Base-by-base conservation (phyloP, 768 basidiomycete genomes). In the Hygrophorus pudorinus region DNA sequence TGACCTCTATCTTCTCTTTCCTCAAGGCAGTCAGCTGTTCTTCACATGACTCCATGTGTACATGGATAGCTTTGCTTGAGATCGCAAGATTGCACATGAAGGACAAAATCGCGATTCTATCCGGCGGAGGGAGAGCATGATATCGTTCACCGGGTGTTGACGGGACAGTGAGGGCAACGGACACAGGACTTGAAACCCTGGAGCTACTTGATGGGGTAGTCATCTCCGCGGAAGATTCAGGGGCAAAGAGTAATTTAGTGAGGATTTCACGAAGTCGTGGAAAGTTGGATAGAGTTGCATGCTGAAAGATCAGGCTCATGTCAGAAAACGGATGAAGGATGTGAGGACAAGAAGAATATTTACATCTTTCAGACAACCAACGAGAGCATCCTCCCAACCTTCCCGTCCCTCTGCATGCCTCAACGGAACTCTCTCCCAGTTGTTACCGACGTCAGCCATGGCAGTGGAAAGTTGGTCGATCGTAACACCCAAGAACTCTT, bases 1-100 rank as follows among this genome's bases (percentile, higher is more conserved):
- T 96, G 48, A 92, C 79, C 50, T 98, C 96, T 27, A 93, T 91
- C 61, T 93, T 87, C 61, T 94, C 89, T 64, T 98, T 99, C 50
- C 96, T 67, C 28, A 96, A 68, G 20, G 92, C 88, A 7, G 96
- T 98, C 49, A 99, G 62, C 51, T 85, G 81, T 53, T 85, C 77
- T 56, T 93, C 91, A 54, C 87, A 89, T 36, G 78, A 75, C 55
- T 99, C 96, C 78, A 98, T 85, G 54, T 89, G 86, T 4, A 73
- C 63, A 56, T 92, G 86, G 16, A 97, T 80, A 8, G 79, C 73
- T 63, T 91, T 94, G 62, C 88, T 91, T 17, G 92, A 90, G 18
- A 92, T 78, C 1, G 84, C 91, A 41, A 93, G 64, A 56, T 93
- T 89, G 63, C 82, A 85, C 66, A 99, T 75, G 66, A 94, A 97